Evolutionary conservation across 768 basidiomycete species (phyloP).

Genomic region (Lactarius pseudohatsudake): DNA sequence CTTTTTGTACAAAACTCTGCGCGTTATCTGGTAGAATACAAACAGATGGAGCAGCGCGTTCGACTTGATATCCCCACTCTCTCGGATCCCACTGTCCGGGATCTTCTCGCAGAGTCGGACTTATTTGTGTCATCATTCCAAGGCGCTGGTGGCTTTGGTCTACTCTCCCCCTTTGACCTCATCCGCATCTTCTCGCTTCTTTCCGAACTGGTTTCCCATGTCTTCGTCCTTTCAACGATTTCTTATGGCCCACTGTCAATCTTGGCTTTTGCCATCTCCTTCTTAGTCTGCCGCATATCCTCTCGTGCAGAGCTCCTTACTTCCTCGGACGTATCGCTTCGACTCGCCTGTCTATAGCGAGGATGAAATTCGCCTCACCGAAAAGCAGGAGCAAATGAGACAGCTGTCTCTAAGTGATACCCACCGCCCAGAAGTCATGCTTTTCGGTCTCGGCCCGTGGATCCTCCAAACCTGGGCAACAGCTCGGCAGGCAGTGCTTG

Average conservation of each 20-base stretch:
- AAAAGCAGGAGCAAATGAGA: constrained; percentile 73
- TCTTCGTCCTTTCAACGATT: constrained; percentile 66
- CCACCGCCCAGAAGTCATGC: constrained; percentile 76
- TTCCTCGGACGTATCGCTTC: constrained; percentile 45
- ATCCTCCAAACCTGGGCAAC: constrained; percentile 75
- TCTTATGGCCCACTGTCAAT: constrained; percentile 54
- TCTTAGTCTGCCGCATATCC: constrained; percentile 63
- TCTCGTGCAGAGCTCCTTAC: constrained; percentile 55
- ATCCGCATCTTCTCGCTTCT: constrained; percentile 68
- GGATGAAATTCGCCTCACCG: constrained; percentile 61
- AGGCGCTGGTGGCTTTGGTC: constrained; percentile 70
- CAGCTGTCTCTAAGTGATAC: constrained; percentile 71
- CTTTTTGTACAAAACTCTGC: constrained; percentile 70
- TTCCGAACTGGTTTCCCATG: constrained; percentile 70
- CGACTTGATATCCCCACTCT: constrained; percentile 78
- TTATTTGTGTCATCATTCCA: constrained; percentile 80
- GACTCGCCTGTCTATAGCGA: constrained; percentile 48
- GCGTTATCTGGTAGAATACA: constrained; percentile 71
- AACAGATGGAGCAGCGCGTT: constrained; percentile 75
- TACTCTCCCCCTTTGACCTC: constrained; percentile 78
- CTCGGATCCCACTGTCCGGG: constrained; percentile 67
- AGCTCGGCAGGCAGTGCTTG: constrained; percentile 58
- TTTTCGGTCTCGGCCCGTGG: constrained; percentile 87
- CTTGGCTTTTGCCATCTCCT: constrained; percentile 57
- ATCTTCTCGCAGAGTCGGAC: constrained; percentile 84